Conservation (phyloP, 2,329 filamentous ascomycete species). For the Diaporthe eres region DNA sequence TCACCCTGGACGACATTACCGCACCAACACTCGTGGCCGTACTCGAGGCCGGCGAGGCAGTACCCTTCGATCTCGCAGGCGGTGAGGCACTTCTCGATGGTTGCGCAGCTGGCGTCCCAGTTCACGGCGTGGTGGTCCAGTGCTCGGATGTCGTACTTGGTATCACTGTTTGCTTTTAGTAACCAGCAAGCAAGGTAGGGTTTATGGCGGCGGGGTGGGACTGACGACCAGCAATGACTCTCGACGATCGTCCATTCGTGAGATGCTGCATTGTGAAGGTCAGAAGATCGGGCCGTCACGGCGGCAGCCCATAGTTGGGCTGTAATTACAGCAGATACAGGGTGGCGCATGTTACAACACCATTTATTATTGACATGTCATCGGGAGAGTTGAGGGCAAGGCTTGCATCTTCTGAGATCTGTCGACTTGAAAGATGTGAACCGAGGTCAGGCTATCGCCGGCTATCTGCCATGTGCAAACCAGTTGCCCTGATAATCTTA, state of each 20-base stretch:
- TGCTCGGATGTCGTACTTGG: slow-evolving; percentile 4
- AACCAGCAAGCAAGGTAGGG: too few relatives aligned
- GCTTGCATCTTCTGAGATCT: neutral
- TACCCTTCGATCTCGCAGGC: slow-evolving; percentile 32
- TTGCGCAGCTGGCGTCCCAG: slow-evolving; percentile 13
- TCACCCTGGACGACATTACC: slow-evolving; percentile 20
- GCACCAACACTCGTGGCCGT: slow-evolving; percentile 40
- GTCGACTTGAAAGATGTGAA: neutral
- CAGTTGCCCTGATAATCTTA: accelerated
- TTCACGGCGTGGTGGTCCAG: slow-evolving; percentile 2
- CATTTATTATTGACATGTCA: neutral
- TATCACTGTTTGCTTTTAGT: neutral
- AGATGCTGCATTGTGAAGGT: neutral
- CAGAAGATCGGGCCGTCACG: neutral
- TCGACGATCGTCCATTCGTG: neutral
- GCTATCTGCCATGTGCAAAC: too few relatives aligned
- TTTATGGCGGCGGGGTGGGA: neutral
- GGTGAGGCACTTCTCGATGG: slow-evolving; percentile 1
- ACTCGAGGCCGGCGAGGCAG: slow-evolving; percentile 33
- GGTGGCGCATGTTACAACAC: neutral
- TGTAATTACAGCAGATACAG: too few relatives aligned
- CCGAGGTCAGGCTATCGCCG: neutral
- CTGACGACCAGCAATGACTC: neutral
- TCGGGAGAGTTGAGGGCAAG: neutral
- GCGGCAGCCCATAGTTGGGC: neutral